Conservation (phyloP, 192 early-diverging fungal genomes). For the Kickxella alabastrina region DNA sequence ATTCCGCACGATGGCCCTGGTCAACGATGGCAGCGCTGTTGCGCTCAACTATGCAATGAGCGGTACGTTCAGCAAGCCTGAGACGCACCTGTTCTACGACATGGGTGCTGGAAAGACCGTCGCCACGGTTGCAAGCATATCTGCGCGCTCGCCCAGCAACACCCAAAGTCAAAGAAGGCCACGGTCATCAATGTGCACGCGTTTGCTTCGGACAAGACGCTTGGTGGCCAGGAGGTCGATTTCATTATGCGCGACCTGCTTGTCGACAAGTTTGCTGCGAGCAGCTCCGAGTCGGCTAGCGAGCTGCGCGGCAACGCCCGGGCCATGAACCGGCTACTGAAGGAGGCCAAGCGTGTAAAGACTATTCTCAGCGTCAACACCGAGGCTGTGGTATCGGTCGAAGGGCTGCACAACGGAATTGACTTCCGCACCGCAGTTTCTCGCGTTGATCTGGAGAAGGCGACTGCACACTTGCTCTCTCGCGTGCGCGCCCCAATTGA, state of each 20-base stretch:
- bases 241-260: slow-evolving; percentile 75
- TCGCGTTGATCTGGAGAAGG: slow-evolving; percentile 70
- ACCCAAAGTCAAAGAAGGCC: slow-evolving; percentile 50
- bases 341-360: slow-evolving; percentile 95
- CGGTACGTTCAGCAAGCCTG: slow-evolving; percentile 59
- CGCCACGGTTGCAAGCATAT: slow-evolving; percentile 82
- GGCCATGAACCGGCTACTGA: slow-evolving; percentile 84
- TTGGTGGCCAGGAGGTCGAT: slow-evolving; percentile 90
- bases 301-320: slow-evolving; percentile 65
- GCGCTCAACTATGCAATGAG: slow-evolving; percentile 90
- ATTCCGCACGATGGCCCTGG: slow-evolving; percentile 72
- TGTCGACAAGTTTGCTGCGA: slow-evolving; percentile 66
- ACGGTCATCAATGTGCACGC: slow-evolving; percentile 78
- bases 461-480: slow-evolving; percentile 58
- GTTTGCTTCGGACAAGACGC: slow-evolving; percentile 72
- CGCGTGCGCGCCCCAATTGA: slow-evolving; percentile 75
- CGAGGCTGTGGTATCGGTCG: slow-evolving; percentile 81
- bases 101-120: slow-evolving; percentile 95
- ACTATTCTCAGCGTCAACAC: slow-evolving; percentile 93
- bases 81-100: slow-evolving; percentile 92
- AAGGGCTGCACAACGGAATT: slow-evolving; percentile 78
- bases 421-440: slow-evolving; percentile 81
- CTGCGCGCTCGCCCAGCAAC: slow-evolving; percentile 54
- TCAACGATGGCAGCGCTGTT: slow-evolving; percentile 95
- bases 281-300: slow-evolving; percentile 45